phyloP scores from a whole-genome alignment of 2,329 filamentous ascomycete species.

The Pseudogymnoascus sp. region DNA sequence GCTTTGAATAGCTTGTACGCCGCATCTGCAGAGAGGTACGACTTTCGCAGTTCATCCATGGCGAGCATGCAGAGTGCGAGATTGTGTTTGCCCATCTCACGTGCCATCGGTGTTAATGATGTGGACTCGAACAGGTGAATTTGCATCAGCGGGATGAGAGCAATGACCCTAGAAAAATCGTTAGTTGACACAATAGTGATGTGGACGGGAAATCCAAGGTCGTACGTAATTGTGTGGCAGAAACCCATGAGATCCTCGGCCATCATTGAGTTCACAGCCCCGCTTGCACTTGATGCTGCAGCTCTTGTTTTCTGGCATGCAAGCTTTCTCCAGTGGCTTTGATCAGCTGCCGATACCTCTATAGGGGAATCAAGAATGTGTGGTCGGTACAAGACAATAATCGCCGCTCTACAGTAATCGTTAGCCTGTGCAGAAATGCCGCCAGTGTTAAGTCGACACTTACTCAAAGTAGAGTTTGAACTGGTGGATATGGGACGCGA shows the following conservation, averaged over 20 bases:
- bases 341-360: neutral
- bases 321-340: neutral
- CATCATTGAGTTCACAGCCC: neutral
- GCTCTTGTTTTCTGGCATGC: neutral
- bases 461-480: slow-evolving; percentile 16
- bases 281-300: neutral
- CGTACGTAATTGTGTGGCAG: neutral
- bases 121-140: slow-evolving; percentile 26
- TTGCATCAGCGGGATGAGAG: slow-evolving; percentile 28
- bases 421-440: neutral
- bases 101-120: slow-evolving; percentile 19
- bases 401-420: slow-evolving; percentile 10
- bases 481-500: slow-evolving; percentile 13
- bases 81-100: slow-evolving; percentile 25
- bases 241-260: neutral
- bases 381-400: slow-evolving; percentile 15
- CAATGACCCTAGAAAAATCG: slow-evolving; percentile 17
- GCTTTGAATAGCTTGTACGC: neutral
- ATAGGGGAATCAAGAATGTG: slow-evolving; percentile 10
- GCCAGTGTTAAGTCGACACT: neutral
- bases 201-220: neutral
- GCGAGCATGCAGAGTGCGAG: slow-evolving; percentile 27
- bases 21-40: slow-evolving; percentile 17
- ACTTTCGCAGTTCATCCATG: slow-evolving; percentile 26
- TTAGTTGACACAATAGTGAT: neutral